These are phyloP conservation scores for Royoungia palumana DNA, from an alignment of 768 basidiomycete genomes.

Conservation along the genomic window DNA sequence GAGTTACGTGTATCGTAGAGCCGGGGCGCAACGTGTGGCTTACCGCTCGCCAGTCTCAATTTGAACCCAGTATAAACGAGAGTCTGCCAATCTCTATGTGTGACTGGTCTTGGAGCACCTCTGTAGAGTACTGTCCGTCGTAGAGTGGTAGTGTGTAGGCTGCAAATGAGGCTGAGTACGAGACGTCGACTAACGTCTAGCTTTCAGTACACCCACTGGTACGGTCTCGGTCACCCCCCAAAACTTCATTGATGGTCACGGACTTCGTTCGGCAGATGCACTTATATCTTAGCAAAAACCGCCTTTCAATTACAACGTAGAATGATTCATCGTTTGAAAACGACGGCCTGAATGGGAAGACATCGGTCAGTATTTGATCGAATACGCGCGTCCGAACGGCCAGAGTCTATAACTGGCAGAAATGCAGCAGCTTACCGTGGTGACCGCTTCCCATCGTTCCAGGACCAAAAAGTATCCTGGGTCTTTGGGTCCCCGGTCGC, in stretches of 20 bases:
- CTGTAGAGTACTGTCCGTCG: constrained; percentile 7
- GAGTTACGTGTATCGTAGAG: no score
- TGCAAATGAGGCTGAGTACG: neutral
- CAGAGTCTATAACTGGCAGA: no score
- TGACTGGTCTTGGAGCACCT: constrained; percentile 11
- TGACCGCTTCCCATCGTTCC: constrained; percentile 6
- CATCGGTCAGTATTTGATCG: neutral
- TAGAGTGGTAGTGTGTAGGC: constrained; percentile 24
- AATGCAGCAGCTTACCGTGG: constrained; percentile 12
- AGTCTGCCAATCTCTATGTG: constrained; percentile 18
- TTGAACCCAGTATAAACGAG: constrained; percentile 12
- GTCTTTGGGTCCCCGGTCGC: neutral
- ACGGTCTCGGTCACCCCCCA: constrained; percentile 20
- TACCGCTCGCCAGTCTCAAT: neutral
- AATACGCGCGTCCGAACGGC: neutral
- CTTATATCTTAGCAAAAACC: constrained; percentile 19
- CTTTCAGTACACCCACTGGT: no score
- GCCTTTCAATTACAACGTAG: constrained; percentile 18
- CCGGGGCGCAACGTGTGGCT: neutral
- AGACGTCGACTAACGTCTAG: neutral
- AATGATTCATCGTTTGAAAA: constrained; percentile 17
- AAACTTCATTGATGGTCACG: constrained; percentile 19
- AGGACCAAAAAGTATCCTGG: constrained; percentile 11
- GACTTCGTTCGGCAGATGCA: constrained; percentile 26
- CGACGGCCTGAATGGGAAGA: constrained; percentile 6